Percentiles rank a stretch among this genome's conserved stretches.
These are phyloP conservation scores for Aspergillus sp. DNA, from an alignment of 2,329 filamentous ascomycete species.

Conservation along the genomic window DNA sequence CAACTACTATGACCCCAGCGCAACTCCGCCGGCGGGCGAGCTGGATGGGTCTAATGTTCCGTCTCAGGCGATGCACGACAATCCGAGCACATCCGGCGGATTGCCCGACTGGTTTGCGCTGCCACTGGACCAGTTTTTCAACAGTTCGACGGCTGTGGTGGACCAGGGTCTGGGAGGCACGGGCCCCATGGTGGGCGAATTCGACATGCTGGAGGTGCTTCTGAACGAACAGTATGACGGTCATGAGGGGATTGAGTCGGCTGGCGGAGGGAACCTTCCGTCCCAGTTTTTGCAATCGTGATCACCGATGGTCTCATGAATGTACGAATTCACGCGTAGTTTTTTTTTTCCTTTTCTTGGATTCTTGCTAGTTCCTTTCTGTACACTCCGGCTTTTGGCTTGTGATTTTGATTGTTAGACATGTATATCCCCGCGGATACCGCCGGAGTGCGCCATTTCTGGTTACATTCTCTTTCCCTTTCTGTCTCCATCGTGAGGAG, in stretches of 20 bases:
- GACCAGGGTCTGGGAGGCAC: conserved; percentile 60
- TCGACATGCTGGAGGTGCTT: conserved; percentile 52
- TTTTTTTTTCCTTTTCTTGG: not conserved
- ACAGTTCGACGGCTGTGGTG: conserved; percentile 46
- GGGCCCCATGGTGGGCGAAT: conserved; percentile 61
- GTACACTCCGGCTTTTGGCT: too few relatives aligned
- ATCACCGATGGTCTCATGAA: not conserved
- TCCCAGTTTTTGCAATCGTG: conserved; percentile 32
- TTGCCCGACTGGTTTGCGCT: conserved; percentile 62
- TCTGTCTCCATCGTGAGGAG: not conserved
- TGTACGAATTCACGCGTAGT: not conserved
- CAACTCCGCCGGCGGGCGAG: conserved; percentile 34
- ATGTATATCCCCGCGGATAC: not conserved
- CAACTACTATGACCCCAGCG: conserved; percentile 45
- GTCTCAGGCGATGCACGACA: conserved; percentile 32
- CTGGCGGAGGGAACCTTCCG: conserved; percentile 17
- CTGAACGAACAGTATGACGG: conserved; percentile 46
- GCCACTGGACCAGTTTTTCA: conserved; percentile 62
- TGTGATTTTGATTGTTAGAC: not conserved
- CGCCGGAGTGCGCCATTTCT: conserved; percentile 2
- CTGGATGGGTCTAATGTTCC: conserved; percentile 33
- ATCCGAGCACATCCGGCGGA: conserved; percentile 28
- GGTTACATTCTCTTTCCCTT: not conserved
- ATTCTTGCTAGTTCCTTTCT: not conserved
- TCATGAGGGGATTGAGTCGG: conserved; percentile 24